phyloP scores from a whole-genome alignment of 805 yeast genomes.

The Barnettozyma sucrosica region DNA sequence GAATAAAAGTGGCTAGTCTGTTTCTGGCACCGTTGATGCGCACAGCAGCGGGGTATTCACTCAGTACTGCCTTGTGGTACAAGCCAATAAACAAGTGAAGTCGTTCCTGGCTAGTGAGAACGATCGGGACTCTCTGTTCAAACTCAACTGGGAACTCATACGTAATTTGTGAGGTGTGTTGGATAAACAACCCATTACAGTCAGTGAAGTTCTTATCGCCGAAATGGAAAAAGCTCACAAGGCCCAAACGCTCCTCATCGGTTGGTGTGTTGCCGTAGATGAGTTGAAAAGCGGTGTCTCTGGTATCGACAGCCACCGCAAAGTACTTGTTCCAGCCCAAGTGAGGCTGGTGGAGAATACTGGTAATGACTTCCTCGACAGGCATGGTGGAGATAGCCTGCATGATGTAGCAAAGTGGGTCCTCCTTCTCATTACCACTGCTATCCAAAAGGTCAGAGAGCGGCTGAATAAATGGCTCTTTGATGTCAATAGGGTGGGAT shows the following conservation, averaged over 20 bases:
- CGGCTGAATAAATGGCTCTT: background rate
- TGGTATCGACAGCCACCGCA: background rate
- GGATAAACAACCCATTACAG: background rate
- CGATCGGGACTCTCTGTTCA: background rate
- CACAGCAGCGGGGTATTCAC: background rate
- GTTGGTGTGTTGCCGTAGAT: background rate
- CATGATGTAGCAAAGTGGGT: background rate
- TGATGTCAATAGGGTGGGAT: background rate
- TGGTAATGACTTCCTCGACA: background rate
- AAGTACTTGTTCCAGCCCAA: conserved; percentile 1
- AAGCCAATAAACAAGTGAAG: background rate
- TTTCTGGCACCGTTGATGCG: background rate
- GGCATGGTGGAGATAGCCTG: background rate
- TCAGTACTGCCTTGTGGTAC: background rate
- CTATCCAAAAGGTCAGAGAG: background rate
- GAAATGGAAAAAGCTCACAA: background rate
- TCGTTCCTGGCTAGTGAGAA: background rate
- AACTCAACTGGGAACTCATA: background rate
- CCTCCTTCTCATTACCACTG: background rate
- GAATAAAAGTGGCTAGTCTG: background rate
- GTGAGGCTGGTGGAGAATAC: background rate
- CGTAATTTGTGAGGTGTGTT: background rate
- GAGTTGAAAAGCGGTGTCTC: background rate
- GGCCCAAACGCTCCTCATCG: background rate
- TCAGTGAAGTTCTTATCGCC: background rate